Conservation (phyloP, 208 protist genomes). For the Crithidia acanthocephali region DNA sequence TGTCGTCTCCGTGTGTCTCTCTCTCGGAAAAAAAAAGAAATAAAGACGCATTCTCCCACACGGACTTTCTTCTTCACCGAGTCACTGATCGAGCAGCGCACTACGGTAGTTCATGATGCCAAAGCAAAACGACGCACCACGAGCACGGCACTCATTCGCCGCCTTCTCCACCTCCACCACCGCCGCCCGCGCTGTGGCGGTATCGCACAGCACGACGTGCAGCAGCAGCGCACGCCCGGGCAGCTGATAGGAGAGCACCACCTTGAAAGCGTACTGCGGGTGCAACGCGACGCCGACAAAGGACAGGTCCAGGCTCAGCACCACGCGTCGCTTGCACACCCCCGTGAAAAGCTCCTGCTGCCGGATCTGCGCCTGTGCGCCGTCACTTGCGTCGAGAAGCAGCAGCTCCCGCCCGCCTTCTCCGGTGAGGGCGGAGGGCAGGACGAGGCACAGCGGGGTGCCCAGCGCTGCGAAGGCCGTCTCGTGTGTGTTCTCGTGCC, state of each 20-base stretch:
- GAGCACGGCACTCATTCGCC: constrained; percentile 31
- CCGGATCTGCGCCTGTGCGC: constrained; percentile 5
- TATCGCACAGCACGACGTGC: constrained; percentile 41
- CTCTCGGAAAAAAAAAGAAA: too few relatives aligned
- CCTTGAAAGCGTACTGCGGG: constrained; percentile 40
- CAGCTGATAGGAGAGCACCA: constrained; percentile 44
- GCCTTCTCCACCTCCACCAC: constrained; percentile 37
- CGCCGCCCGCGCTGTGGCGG: constrained; percentile 22
- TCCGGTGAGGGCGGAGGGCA: constrained; percentile 10
- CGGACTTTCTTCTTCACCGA: too few relatives aligned
- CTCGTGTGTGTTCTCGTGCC: constrained; percentile 15
- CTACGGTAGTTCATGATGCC: constrained; percentile 37
- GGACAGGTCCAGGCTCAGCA: constrained; percentile 48
- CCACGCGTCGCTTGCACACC: constrained; percentile 35
- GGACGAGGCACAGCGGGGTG: constrained; percentile 44
- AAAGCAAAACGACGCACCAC: constrained; percentile 44
- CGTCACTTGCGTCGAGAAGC: constrained; percentile 13
- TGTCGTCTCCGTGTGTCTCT: too few relatives aligned
- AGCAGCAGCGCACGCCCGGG: constrained; percentile 29
- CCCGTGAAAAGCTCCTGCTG: constrained; percentile 19
- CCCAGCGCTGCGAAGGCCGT: constrained; percentile 33
- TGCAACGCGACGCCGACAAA: constrained; percentile 34
- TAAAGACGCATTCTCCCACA: too few relatives aligned
- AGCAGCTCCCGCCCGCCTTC: constrained; percentile 26
- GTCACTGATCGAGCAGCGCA: constrained; percentile 28